Percentiles rank a stretch among this genome's conserved stretches.
These are phyloP conservation scores for Rhizopogon hawkerae DNA, from an alignment of 1,284 basidiomycete genomes.

Conservation along the genomic window DNA sequence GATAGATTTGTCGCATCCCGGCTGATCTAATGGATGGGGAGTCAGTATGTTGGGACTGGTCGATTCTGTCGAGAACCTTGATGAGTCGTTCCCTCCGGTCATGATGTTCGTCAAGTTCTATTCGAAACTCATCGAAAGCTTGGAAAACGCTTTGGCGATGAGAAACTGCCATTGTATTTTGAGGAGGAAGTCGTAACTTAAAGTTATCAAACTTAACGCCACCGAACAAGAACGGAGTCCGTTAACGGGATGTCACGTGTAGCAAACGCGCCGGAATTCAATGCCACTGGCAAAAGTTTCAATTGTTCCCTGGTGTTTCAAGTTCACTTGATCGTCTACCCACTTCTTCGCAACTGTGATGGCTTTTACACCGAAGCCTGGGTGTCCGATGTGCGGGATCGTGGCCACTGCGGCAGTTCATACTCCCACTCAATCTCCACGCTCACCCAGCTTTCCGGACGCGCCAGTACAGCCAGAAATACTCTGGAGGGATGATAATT, in stretches of 20 bases:
- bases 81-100: slow-evolving; percentile 76
- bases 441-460: slow-evolving; percentile 35
- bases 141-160: neutral
- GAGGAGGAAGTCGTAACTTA: neutral
- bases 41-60: slow-evolving; percentile 8
- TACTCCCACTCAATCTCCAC: slow-evolving; percentile 36
- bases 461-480: slow-evolving; percentile 46
- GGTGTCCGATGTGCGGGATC: slow-evolving; percentile 69
- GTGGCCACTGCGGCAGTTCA: slow-evolving; percentile 41
- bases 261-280: no score
- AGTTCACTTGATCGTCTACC: neutral
- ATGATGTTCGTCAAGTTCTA: slow-evolving; percentile 66
- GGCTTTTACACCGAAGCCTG: slow-evolving; percentile 52
- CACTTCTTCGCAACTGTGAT: slow-evolving; percentile 21
- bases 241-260: neutral
- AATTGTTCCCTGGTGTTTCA: no score
- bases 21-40: slow-evolving; percentile 40
- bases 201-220: no score
- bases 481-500: slow-evolving; percentile 66
- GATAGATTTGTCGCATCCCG: slow-evolving; percentile 89
- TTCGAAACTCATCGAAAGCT: slow-evolving; percentile 54
- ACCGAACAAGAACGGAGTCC: no score
- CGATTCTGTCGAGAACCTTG: slow-evolving; percentile 46
- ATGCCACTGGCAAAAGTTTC: no score
- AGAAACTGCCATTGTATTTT: neutral